Base-by-base conservation (phyloP, 108 stramenopile species). In the Nitzschia putrida region DNA sequence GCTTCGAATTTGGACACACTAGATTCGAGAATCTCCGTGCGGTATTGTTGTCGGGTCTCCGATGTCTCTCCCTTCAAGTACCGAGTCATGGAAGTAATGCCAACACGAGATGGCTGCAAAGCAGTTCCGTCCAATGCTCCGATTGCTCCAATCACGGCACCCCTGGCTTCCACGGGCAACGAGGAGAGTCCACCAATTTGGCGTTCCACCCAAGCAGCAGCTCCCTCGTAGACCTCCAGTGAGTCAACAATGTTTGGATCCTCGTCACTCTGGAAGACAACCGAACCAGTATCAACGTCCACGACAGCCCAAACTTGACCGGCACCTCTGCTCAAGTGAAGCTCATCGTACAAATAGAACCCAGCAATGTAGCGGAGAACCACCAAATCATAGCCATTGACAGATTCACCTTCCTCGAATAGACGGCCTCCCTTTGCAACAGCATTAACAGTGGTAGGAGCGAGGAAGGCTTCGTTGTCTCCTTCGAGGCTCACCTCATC, bases 281-380 rank as follows among this genome's bases (percentile, higher is more conserved):
- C 80, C 10, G 85, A 39, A 18, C 92, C 92, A 58, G 85, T 72
- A 41, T 77, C 82, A 10, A 81, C 54, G 55, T 82, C 78, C 60
- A 96, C 83, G 20, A 72, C 49, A 16, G 88, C 86, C 79, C 82
- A 86, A 20, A 90, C 95, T 5, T 92, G 90, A 56, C 91, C 88
- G 1, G 95, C 97, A n/a, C 97, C 97, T 39, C 85, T 83, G 51
- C 89, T 76, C 0, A 92, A 90, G 2, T 92, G 78, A 22, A 97
- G 86, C 60, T 84, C 73, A 58, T 96, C 86, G 88, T 91, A 95
- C 56, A 96, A 76, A 61, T 79, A 89, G 29, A 86, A 88, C 13
- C 86, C 91, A 51, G 79, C 67, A 49, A 97, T 69, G 74, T 86
- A 96, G 34, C 86, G 80, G 8, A 80, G 59, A 23, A 85, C 88